Evolutionary conservation across 345 rosid species (phyloP), one percentile per base, ranked within the genome.

Genomic region (Psidium friedrichsthalianum): DNA sequence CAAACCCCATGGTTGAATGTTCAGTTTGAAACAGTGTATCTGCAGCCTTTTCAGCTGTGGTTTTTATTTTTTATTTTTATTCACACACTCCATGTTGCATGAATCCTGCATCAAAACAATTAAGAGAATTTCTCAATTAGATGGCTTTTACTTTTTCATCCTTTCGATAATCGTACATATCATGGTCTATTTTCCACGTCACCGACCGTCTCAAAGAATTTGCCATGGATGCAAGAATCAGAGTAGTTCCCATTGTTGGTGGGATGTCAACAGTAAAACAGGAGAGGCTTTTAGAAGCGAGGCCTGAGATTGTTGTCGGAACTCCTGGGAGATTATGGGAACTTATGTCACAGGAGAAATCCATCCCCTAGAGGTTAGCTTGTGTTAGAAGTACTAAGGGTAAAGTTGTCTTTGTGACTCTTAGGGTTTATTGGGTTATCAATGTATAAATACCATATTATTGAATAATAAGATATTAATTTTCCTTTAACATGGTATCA

Each of bases 261-360:
- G 99, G 99, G 84, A 94, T 97, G 93, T 94, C 99, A 53, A 85
- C 96, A 32, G 98, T 94, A 83, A 96, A 96, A 90, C 99, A 96
- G 88, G 96, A 95, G 90, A 92, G 99, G 82, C 95, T 96, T 86
- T 82, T 97, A 51, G 94, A 93, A 91, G 90, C 91, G 74, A 94
- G 98, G 91, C 99, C 99, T 59, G 99, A 94, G 85, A 89, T 97
- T 82, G 91, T 97, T 85, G 97, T 97, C 84, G 99, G 91, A 89
- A 97, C 98, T 86, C 99, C 99, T 44, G 99, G 99, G 85, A 93
- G 99, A 86, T 90, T 97, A 82, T 97, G 99, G 99, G 97, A 96
- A 91, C 98, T 96, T 87, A 96, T 97, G 94, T 97, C 99, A 18
- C 91, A 91, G 27, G 98, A 89, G 98, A 96, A 90, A 90, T 87